Percentiles rank a stretch among this genome's conserved stretches.
Conservation (phyloP, 805 yeast species). For the Cyberlindnera mrakii region DNA sequence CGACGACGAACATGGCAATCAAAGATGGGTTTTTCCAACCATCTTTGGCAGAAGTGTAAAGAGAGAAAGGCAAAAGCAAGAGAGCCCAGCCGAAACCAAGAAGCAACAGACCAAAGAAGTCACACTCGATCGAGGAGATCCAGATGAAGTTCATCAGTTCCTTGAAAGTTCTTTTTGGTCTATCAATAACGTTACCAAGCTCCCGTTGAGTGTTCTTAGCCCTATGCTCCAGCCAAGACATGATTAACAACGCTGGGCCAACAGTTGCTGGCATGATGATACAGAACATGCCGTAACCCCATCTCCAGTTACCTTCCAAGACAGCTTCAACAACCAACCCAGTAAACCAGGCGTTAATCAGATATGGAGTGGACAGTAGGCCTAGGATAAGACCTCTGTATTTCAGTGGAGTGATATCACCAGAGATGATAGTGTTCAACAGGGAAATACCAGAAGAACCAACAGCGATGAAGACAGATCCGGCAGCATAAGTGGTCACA, state of each 20-base stretch:
- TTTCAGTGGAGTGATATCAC: constrained; percentile 34
- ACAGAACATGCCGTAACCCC: constrained; percentile 48
- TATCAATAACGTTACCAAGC: constrained; percentile 10
- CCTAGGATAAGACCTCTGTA: constrained; percentile 32
- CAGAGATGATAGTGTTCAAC: constrained; percentile 28
- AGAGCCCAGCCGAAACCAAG: constrained; percentile 35
- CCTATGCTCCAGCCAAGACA: constrained; percentile 28
- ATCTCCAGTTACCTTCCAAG: constrained; percentile 37
- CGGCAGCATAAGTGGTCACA: constrained; percentile 30
- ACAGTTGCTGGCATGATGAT: constrained; percentile 37
- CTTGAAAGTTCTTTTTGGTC: constrained; percentile 2
- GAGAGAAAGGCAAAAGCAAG: constrained; percentile 33
- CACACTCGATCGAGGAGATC: constrained; percentile 28
- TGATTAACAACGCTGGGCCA: constrained; percentile 28
- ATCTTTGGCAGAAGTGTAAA: constrained; percentile 27
- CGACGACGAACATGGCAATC: constrained; percentile 39
- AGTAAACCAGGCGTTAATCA: constrained; percentile 37
- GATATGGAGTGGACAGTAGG: constrained; percentile 33
- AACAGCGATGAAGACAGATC: constrained; percentile 30
- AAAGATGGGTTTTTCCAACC: constrained; percentile 34
- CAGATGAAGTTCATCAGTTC: constrained; percentile 4
- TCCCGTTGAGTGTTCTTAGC: constrained; percentile 20
- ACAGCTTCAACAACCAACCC: constrained; percentile 33
- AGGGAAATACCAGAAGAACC: constrained; percentile 33
- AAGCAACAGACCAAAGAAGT: constrained; percentile 32